phyloP scores from a whole-genome alignment of 257 asterid genomes.

The Solanum chaucha region DNA sequence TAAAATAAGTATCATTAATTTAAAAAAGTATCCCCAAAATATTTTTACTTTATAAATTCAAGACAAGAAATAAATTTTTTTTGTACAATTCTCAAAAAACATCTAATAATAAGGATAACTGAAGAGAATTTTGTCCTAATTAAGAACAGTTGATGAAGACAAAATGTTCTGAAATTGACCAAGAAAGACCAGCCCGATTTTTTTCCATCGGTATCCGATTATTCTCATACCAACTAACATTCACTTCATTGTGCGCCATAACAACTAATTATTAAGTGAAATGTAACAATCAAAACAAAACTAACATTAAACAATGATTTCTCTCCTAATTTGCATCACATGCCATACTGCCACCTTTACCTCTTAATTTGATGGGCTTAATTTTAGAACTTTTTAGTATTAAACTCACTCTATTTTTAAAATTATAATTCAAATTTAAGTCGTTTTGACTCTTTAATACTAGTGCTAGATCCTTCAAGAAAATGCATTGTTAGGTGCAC shows the following conservation, averaged over 20 bases:
- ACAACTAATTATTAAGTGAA: neutral
- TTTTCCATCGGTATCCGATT: neutral
- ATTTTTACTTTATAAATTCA: no score
- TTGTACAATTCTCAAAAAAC: no score
- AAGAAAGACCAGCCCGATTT: neutral
- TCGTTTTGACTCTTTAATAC: no score
- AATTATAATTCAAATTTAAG: neutral
- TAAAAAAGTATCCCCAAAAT: neutral
- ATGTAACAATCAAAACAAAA: neutral
- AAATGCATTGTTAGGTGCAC: neutral
- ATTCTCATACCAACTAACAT: neutral
- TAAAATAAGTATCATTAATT: no score
- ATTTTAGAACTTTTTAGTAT: neutral
- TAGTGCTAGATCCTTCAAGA: no score
- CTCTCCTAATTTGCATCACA: constrained; percentile 9
- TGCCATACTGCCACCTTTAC: neutral
- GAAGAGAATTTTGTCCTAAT: neutral
- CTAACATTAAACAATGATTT: neutral
- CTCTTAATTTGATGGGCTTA: neutral
- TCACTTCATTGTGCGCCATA: neutral
- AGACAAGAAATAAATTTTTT: no score
- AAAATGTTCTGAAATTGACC: neutral
- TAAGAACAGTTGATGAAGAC: neutral
- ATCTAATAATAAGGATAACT: no score
- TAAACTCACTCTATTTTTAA: neutral